These are phyloP conservation scores for Isabelozyma heimii DNA, from an alignment of 805 yeast genomes.

Conservation along the genomic window DNA sequence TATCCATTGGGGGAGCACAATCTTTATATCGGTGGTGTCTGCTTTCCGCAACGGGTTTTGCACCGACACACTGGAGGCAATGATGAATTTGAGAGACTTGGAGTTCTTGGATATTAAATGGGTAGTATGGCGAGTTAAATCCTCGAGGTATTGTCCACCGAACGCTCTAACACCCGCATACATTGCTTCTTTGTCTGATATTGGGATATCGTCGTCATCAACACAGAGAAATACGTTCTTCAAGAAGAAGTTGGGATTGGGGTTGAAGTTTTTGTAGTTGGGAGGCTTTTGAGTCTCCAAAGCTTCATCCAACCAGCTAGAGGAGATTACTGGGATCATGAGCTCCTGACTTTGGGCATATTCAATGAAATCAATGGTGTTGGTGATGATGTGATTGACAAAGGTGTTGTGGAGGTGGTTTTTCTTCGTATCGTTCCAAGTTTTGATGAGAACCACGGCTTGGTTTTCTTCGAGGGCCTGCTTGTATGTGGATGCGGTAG, in stretches of 20 bases:
- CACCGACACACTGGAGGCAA: slow-evolving; percentile 44
- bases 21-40: slow-evolving; percentile 41
- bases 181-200: slow-evolving; percentile 63
- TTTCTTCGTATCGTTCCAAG: neutral
- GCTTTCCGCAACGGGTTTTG: slow-evolving; percentile 1
- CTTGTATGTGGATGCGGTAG: slow-evolving; percentile 7
- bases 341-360: slow-evolving; percentile 44
- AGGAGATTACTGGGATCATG: slow-evolving; percentile 65
- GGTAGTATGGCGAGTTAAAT: slow-evolving; percentile 68
- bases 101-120: slow-evolving; percentile 60
- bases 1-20: slow-evolving; percentile 80
- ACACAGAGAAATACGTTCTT: slow-evolving; percentile 60
- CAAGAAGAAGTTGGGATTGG: slow-evolving; percentile 66
- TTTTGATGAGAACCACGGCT: neutral
- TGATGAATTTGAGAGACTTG: slow-evolving; percentile 52
- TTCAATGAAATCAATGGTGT: slow-evolving; percentile 50
- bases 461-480: slow-evolving; percentile 7
- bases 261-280: slow-evolving; percentile 62
- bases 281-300: slow-evolving; percentile 36
- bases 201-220: slow-evolving; percentile 48
- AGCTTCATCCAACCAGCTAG: slow-evolving; percentile 59
- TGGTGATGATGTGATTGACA: slow-evolving; percentile 52
- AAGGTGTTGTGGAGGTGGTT: neutral
- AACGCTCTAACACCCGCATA: slow-evolving; percentile 65
- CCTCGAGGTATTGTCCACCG: slow-evolving; percentile 73